A percentile compares a stretch with the other conserved stretches of the same genome.
Conservation (phyloP, 129 eudicot species). For the Centella asiatica region DNA sequence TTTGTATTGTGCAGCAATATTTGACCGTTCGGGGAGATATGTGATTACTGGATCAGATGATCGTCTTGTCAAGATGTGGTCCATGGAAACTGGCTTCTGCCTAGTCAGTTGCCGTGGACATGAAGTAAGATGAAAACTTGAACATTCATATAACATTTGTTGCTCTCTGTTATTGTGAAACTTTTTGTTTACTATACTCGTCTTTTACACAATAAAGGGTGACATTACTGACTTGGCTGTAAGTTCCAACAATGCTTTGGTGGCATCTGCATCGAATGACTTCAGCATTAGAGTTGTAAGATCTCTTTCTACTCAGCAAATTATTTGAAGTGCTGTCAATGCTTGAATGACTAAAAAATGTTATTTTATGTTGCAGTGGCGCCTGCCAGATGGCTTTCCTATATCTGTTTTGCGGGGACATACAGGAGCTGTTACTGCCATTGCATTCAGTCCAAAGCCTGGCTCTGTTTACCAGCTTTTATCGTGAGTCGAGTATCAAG, state of each 20-base stretch:
- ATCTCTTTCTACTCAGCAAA: constrained; percentile 7
- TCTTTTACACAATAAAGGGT: constrained; percentile 43
- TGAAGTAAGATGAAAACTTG: constrained; percentile 46
- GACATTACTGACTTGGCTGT: constrained; percentile 98
- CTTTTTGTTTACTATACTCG: constrained; percentile 9
- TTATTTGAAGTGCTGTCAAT: constrained; percentile 1
- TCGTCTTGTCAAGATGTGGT: constrained; percentile 96
- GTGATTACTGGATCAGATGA: constrained; percentile 98
- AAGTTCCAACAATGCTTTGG: constrained; percentile 68
- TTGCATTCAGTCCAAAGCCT: constrained; percentile 87
- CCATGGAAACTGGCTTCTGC: constrained; percentile 97
- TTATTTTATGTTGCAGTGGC: constrained; percentile 62
- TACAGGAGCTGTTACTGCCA: constrained; percentile 90
- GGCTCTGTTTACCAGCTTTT: constrained; percentile 59
- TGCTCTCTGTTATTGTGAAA: not conserved
- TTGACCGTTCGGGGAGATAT: constrained; percentile 87
- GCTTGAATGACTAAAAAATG: constrained; percentile 6
- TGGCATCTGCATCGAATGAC: constrained; percentile 99
- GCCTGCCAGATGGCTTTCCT: constrained; percentile 92
- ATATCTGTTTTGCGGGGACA: constrained; percentile 88
- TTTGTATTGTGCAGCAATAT: constrained; percentile 57
- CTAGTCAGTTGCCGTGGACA: constrained; percentile 98
- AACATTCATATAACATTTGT: constrained; percentile 2
- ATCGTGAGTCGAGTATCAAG: constrained; percentile 53
- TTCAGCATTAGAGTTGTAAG: constrained; percentile 96